phyloP scores from a whole-genome alignment of 148 eudicot genomes.

The Fagopyrum homotropicum region DNA sequence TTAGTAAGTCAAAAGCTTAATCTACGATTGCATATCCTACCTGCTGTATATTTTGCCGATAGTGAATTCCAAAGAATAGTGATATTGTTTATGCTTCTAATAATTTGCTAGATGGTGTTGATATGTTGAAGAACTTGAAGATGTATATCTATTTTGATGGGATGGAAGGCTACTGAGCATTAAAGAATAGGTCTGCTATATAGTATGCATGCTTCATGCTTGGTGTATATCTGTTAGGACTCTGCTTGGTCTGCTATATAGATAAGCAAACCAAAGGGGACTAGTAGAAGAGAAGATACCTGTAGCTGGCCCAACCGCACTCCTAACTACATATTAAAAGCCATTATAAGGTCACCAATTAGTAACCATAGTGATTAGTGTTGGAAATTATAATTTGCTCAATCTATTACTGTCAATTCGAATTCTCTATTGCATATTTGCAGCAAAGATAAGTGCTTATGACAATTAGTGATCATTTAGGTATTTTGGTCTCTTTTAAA shows the following conservation, averaged over 20 bases:
- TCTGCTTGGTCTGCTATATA: no score
- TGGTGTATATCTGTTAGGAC: not conserved
- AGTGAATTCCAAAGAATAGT: not conserved
- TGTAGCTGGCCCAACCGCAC: not conserved
- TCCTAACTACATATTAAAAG: not conserved
- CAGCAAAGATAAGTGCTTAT: not conserved
- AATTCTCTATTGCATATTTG: not conserved
- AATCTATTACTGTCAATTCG: not conserved
- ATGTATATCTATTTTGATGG: not conserved
- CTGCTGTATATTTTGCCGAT: not conserved
- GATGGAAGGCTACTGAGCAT: not conserved
- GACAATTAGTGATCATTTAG: not conserved
- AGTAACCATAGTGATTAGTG: not conserved
- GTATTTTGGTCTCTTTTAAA: not conserved
- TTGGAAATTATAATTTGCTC: not conserved
- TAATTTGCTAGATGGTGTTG: not conserved
- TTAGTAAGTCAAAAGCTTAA: slow-evolving; percentile 3
- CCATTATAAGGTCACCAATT: not conserved
- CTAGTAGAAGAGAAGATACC: not conserved
- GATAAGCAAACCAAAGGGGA: not conserved
- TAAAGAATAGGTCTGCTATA: not conserved
- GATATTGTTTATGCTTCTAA: not conserved
- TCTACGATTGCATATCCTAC: not conserved
- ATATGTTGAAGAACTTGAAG: not conserved
- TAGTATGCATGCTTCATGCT: no score